Evolutionary conservation across 345 rosid species (phyloP).

Genomic region (Euclidium syriacum): DNA sequence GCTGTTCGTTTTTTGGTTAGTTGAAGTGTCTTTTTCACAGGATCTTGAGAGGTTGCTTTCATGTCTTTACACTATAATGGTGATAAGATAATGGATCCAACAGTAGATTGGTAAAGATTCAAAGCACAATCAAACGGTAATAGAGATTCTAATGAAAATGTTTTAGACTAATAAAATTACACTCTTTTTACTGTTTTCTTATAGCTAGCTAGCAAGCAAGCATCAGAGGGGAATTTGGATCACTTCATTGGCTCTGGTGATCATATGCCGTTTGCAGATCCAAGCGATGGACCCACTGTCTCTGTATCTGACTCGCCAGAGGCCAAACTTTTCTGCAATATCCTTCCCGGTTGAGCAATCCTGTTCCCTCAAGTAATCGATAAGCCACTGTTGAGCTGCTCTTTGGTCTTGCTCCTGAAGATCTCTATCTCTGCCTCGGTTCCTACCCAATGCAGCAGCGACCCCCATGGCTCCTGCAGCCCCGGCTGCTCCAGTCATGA

Average conservation of each 20-base stretch:
- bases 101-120: not conserved
- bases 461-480: conserved; percentile 48
- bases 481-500: conserved; percentile 71
- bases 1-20: conserved; percentile 27
- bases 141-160: conserved; percentile 13
- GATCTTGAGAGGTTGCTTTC: conserved; percentile 20
- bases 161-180: conserved; percentile 9
- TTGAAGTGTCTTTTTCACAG: conserved; percentile 27
- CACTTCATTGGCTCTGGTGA: conserved; percentile 61
- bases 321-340: conserved; percentile 85
- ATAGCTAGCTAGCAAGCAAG: conserved; percentile 17
- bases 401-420: conserved; percentile 60
- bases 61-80: conserved; percentile 8
- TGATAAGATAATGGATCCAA: not conserved
- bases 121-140: not conserved
- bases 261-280: conserved; percentile 84
- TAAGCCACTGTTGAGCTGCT: conserved; percentile 90
- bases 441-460: conserved; percentile 46
- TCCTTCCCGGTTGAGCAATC: conserved; percentile 76
- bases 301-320: conserved; percentile 82
- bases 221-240: conserved; percentile 54
- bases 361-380: conserved; percentile 75
- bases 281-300: conserved; percentile 86
- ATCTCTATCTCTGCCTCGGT: conserved; percentile 45
- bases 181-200: not conserved